phyloP scores from a whole-genome alignment of 768 basidiomycete species.

The Ramaria sp. region DNA sequence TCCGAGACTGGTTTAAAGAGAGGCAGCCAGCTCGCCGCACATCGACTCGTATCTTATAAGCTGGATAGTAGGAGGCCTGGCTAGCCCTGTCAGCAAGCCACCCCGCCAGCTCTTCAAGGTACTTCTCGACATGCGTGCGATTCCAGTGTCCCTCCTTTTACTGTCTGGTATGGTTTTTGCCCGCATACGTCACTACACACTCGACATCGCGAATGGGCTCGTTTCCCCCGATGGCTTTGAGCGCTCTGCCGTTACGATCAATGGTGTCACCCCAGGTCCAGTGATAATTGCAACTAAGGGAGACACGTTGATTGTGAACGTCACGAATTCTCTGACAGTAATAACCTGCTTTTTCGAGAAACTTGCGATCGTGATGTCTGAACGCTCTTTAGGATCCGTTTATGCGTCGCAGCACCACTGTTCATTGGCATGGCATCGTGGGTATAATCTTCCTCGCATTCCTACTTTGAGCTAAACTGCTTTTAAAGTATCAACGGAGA shows the following conservation, averaged over 20 bases:
- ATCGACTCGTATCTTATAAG: no score
- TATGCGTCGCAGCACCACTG: slow-evolving; percentile 9
- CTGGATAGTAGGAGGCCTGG: no score
- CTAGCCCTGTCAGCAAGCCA: neutral
- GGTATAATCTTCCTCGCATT: neutral
- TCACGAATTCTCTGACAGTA: slow-evolving; percentile 5
- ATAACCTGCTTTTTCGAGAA: neutral
- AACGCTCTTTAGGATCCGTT: neutral
- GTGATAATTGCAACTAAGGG: slow-evolving; percentile 17
- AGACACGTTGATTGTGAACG: slow-evolving; percentile 4
- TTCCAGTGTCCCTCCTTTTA: neutral
- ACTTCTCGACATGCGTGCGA: neutral
- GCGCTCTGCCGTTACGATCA: slow-evolving; percentile 15
- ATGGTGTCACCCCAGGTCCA: slow-evolving; percentile 16
- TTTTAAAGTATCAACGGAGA: neutral
- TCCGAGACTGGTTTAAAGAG: no score
- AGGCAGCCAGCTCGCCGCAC: no score
- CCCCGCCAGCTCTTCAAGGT: neutral
- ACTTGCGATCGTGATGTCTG: neutral
- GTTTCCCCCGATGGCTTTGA: slow-evolving; percentile 23
- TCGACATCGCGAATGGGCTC: slow-evolving; percentile 16
- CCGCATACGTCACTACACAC: neutral
- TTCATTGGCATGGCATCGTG: slow-evolving; percentile 10
- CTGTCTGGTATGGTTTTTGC: neutral
- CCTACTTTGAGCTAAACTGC: neutral